These are phyloP conservation scores for Alloteropsis angusta DNA, from an alignment of 202 grass and related monocot species.

Conservation along the genomic window DNA sequence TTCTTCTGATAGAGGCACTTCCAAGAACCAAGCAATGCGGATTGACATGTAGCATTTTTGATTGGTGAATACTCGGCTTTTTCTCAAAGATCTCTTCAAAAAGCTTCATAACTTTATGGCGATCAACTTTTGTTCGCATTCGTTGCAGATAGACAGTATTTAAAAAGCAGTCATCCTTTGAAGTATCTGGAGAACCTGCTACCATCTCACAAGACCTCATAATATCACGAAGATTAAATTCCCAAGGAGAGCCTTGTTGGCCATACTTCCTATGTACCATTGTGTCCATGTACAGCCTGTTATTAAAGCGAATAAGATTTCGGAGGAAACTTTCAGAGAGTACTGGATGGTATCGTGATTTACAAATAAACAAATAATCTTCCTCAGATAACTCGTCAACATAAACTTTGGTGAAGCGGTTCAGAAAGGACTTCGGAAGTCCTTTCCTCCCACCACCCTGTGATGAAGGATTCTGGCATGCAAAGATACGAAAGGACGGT, in stretches of 20 bases:
- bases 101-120: conserved; percentile 71
- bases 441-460: conserved; percentile 93
- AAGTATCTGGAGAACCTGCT: conserved; percentile 33
- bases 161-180: conserved; percentile 57
- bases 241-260: conserved; percentile 87
- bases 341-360: conserved; percentile 41
- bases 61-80: conserved; percentile 41
- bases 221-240: conserved; percentile 98
- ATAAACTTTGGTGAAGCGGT: conserved; percentile 97
- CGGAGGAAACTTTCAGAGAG: conserved; percentile 42
- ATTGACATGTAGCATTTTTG: conserved; percentile 62
- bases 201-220: conserved; percentile 82
- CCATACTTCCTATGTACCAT: conserved; percentile 81
- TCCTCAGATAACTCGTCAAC: conserved; percentile 74
- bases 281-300: conserved; percentile 64
- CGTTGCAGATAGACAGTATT: conserved; percentile 87
- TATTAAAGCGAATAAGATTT: conserved; percentile 83
- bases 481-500: conserved; percentile 77
- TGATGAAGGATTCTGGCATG: conserved; percentile 86
- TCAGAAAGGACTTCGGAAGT: conserved; percentile 85
- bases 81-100: conserved; percentile 69
- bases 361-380: conserved; percentile 81
- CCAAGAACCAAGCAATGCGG: conserved; percentile 59
- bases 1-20: conserved; percentile 59
- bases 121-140: conserved; percentile 71